Conservation (phyloP, 192 early-diverging fungal genomes). For the Kappamyces sp. region DNA sequence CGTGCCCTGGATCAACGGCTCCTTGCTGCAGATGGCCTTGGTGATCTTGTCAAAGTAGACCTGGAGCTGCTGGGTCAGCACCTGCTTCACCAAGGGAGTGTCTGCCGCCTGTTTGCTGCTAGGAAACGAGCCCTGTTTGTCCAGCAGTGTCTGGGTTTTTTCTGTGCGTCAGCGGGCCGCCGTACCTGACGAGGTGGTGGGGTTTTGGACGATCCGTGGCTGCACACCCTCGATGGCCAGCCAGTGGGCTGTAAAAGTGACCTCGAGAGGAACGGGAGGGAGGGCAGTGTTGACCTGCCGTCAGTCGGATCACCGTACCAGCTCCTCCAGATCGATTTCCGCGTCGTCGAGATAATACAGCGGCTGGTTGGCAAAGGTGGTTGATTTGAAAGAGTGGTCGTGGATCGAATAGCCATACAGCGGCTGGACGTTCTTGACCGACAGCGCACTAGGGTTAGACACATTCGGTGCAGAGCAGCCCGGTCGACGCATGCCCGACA, state of each 20-base stretch:
- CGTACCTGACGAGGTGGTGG: constrained; percentile 44
- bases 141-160: constrained; percentile 4
- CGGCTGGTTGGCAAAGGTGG: constrained; percentile 38
- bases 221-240: constrained; percentile 99
- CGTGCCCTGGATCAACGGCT: constrained; percentile 56
- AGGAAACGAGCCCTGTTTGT: constrained; percentile 14
- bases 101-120: constrained; percentile 17
- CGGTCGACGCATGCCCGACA: too few relatives aligned
- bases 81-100: constrained; percentile 79
- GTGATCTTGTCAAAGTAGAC: constrained; percentile 92
- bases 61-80: constrained; percentile 88
- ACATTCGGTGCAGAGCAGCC: too few relatives aligned
- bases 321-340: constrained; percentile 84
- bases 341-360: constrained; percentile 91
- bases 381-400: constrained; percentile 57
- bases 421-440: constrained; percentile 85
- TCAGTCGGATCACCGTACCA: constrained; percentile 21
- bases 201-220: constrained; percentile 94
- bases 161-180: not conserved
- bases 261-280: constrained; percentile 85
- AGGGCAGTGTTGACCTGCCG: constrained; percentile 63
- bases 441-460: constrained; percentile 56
- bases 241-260: constrained; percentile 78
- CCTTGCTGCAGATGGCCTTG: constrained; percentile 67
- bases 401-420: constrained; percentile 81